These are phyloP conservation scores for Trichoderma orchidacearum DNA, from an alignment of 495 filamentous ascomycete genomes.

Conservation along the genomic window DNA sequence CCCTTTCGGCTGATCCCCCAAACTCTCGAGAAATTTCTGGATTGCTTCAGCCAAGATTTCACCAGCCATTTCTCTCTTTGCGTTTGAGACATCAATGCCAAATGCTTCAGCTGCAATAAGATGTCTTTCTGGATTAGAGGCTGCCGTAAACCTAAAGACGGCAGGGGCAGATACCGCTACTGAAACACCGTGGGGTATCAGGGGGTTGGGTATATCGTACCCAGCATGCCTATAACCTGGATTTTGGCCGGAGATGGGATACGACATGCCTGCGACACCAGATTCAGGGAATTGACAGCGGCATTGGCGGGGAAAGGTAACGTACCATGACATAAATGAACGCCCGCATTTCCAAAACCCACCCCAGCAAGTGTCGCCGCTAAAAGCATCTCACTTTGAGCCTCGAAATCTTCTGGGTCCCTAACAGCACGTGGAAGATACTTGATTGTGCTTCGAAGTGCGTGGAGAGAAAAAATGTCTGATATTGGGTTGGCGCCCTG, in stretches of 20 bases:
- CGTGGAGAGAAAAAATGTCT: constrained; percentile 84
- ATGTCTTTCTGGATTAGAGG: constrained; percentile 85
- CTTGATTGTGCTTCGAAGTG: constrained; percentile 67
- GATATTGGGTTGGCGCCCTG: constrained; percentile 96
- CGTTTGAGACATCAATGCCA: constrained; percentile 73
- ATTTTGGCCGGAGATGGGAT: constrained; percentile 89
- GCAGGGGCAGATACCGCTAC: constrained; percentile 91
- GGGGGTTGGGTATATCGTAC: constrained; percentile 56
- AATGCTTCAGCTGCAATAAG: constrained; percentile 80
- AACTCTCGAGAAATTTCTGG: constrained; percentile 56
- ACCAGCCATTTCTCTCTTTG: constrained; percentile 77
- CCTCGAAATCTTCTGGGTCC: constrained; percentile 82
- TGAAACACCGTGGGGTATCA: constrained; percentile 92
- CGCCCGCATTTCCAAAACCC: constrained; percentile 93
- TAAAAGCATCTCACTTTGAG: constrained; percentile 87
- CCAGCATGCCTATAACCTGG: constrained; percentile 74
- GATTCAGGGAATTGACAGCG: neutral
- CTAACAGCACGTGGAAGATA: constrained; percentile 77
- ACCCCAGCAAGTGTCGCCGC: constrained; percentile 90
- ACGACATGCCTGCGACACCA: constrained; percentile 56
- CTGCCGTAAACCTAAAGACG: constrained; percentile 84
- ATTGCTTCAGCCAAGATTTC: constrained; percentile 76
- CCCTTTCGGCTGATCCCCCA: constrained; percentile 85
- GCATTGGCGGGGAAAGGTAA: neutral
- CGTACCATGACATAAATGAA: constrained; percentile 83